These are phyloP conservation scores for Pontederia crassipes DNA, from an alignment of 176 grass and related monocot genomes.

Conservation along the genomic window DNA sequence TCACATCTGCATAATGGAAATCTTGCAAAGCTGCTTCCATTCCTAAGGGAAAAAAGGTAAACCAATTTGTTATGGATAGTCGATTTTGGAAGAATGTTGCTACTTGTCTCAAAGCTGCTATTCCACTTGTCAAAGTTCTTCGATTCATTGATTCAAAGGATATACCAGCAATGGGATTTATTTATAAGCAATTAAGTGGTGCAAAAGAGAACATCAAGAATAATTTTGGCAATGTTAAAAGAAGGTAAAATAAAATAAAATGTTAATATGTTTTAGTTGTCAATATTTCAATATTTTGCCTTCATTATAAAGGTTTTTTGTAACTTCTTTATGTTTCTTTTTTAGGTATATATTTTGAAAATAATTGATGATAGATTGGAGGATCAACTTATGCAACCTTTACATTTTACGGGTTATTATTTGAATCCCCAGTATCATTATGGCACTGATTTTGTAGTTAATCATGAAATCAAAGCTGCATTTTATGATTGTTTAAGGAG, in stretches of 20 bases:
- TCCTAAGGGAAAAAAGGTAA: background rate
- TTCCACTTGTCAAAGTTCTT: too few species aligned
- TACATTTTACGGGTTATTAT: too few species aligned
- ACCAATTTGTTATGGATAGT: background rate
- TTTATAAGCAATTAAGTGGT: background rate
- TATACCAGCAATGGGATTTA: background rate
- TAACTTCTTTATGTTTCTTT: background rate
- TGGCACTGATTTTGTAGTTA: background rate
- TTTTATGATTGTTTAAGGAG: background rate
- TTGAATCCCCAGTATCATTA: background rate
- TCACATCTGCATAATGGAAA: background rate
- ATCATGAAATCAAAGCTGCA: background rate
- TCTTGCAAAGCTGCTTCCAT: background rate
- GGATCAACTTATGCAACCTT: too few species aligned
- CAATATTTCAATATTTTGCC: background rate
- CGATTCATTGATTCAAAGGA: too few species aligned
- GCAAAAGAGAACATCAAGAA: background rate
- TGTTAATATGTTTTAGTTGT: background rate
- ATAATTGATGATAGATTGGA: background rate
- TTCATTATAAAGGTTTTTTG: background rate
- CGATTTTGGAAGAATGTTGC: too few species aligned
- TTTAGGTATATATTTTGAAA: background rate
- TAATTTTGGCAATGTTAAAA: background rate
- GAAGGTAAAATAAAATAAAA: background rate
- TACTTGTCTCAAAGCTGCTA: too few species aligned